Evolutionary conservation across 2,329 filamentous ascomycete species (phyloP).

Genomic region (Colletotrichum scovillei): DNA sequence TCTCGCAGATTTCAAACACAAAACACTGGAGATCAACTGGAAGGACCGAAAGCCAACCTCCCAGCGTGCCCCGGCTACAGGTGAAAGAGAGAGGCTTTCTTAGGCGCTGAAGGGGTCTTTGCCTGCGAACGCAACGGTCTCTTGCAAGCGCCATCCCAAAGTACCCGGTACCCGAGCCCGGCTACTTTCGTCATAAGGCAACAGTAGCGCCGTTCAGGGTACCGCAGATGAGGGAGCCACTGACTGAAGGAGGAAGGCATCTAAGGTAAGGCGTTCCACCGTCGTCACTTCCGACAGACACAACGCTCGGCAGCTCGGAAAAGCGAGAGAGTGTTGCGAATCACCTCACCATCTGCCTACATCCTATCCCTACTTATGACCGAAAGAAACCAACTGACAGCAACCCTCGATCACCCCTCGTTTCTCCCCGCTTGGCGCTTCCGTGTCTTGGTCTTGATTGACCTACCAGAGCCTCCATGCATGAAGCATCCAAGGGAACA

Average conservation of each 20-base stretch:
- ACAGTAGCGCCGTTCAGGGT: conserved; percentile 22
- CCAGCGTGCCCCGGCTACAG: not conserved
- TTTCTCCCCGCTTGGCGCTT: not conserved
- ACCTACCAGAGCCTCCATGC: conserved; percentile 10
- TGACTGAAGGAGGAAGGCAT: not conserved
- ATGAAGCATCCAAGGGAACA: not conserved
- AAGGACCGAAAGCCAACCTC: not conserved
- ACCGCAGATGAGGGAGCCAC: not conserved
- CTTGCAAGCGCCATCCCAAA: not conserved
- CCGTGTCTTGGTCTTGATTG: conserved; percentile 2
- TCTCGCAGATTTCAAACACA: not conserved
- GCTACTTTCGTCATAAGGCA: conserved; percentile 13
- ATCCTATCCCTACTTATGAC: not conserved
- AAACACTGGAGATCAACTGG: conserved; percentile 30
- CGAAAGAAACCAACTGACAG: conserved; percentile 3
- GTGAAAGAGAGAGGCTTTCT: not conserved
- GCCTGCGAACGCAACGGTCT: not conserved
- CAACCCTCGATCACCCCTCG: conserved; percentile 21
- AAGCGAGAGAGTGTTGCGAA: conserved; percentile 19
- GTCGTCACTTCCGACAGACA: conserved; percentile 26
- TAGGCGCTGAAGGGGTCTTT: not conserved
- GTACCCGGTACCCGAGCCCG: conserved; percentile 1
- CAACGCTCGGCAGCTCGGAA: conserved; percentile 31
- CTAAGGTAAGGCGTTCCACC: too few relatives aligned
- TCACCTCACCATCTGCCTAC: conserved; percentile 21